Percentiles rank a stretch among this genome's conserved stretches.
phyloP scores from a whole-genome alignment of 192 early-diverging fungal species.

The Kickxella alabastrina region DNA sequence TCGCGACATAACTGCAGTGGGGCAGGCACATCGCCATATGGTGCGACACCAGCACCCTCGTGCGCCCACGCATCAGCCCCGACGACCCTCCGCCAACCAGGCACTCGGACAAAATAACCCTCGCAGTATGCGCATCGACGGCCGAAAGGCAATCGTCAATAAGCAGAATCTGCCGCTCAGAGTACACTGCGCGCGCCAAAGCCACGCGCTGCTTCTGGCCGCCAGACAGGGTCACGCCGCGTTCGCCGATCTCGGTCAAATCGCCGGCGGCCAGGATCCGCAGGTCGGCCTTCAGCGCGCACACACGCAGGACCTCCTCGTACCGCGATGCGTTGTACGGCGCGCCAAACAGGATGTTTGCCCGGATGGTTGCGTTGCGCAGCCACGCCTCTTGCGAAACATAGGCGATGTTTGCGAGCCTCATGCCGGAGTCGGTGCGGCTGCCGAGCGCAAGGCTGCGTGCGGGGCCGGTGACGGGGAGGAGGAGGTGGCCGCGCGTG shows the following conservation, averaged over 20 bases:
- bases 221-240: too few relatives aligned
- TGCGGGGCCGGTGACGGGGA: conserved; percentile 13
- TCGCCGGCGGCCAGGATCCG: conserved; percentile 73
- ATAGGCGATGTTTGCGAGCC: conserved; percentile 67
- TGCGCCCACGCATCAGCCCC: conserved; percentile 68
- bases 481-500: conserved; percentile 19
- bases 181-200: conserved; percentile 82
- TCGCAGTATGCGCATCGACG: conserved; percentile 92
- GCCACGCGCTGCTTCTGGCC: too few relatives aligned
- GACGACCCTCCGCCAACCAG: conserved; percentile 57
- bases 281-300: conserved; percentile 78
- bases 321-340: conserved; percentile 71
- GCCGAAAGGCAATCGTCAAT: conserved; percentile 88
- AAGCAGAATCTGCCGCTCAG: conserved; percentile 58
- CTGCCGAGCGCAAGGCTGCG: neutral
- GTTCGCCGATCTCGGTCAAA: too few relatives aligned
- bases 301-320: conserved; percentile 68
- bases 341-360: conserved; percentile 83
- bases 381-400: conserved; percentile 79
- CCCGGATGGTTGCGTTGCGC: conserved; percentile 64
- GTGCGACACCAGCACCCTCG: conserved; percentile 84
- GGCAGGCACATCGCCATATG: conserved; percentile 61
- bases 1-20: conserved; percentile 49
- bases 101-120: conserved; percentile 73
- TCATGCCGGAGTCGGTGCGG: conserved; percentile 42